Evolutionary conservation across 306 rosid genomes (phyloP), one percentile per base, ranked within the genome.

Genomic region (Quercus variabilis): DNA sequence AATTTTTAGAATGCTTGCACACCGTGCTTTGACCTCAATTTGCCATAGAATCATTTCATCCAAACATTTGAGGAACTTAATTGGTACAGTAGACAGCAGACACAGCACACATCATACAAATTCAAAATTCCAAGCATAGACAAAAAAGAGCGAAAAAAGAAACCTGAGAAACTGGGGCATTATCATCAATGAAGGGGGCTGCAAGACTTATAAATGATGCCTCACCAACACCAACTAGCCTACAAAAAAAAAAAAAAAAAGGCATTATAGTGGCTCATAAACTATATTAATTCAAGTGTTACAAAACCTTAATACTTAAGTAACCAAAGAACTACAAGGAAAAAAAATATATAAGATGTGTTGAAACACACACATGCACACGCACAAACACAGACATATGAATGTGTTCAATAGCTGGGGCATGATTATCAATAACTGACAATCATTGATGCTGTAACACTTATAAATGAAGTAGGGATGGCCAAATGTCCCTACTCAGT

Each of bases 131-230:
- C 49, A 55, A 41, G 54, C 70, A 79, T 67, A 20, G 54, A 31
- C 71, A 13, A 62, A 54, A 55, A 38, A 21, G 28, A 78, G 56
- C 0, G 5, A 46, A 19, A 69, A 84, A 75, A 17, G 74, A 75
- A 71, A 94, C 98, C 97, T 89, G 91, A 15, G 89, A 55, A 80
- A 12, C 86, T 5, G 98, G 98, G 73, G 98, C 97, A 78, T 89
- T 92, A 76, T 94, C 98, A 77, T 92, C 94, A 74, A 94, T 94
- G 82, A 92, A 94, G 46, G 98, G 98, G 13, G 98, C 94, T 76
- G 98, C 98, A 80, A 94, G 94, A 86, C 97, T 94, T 75, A 92
- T 83, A 78, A 94, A 94, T 28, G 98, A 94, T 63, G 98, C 98
- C 90, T 94, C 98, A 2, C 97, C 97, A 73, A 90, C 92, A 78